Conservation (phyloP, 768 basidiomycete species). For the Fomitopsis serialis region DNA sequence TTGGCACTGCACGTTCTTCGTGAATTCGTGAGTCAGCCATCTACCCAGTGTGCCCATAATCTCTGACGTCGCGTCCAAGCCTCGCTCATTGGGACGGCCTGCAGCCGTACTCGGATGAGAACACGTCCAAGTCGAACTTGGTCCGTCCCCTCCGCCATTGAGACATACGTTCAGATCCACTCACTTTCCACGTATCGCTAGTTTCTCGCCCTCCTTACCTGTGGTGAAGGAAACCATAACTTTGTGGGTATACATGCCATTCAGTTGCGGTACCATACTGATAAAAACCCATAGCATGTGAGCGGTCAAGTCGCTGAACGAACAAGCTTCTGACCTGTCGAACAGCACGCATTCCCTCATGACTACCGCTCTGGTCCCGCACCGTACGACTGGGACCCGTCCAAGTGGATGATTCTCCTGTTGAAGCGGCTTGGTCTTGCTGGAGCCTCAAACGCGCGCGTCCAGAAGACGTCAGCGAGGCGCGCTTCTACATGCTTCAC, state of each 20-base stretch:
- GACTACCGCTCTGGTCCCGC: conserved; percentile 71
- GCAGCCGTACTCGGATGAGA: conserved; percentile 77
- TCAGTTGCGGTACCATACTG: background rate
- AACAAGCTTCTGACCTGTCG: background rate
- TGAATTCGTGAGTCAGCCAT: conserved; percentile 56
- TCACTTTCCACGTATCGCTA: conserved; percentile 19
- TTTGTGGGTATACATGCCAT: conserved; percentile 42
- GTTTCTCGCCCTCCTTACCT: conserved; percentile 64
- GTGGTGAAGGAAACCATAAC: conserved; percentile 78
- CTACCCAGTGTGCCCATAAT: background rate
- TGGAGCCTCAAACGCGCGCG: conserved; percentile 45
- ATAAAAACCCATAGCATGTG: conserved; percentile 35
- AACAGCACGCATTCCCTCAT: conserved; percentile 70
- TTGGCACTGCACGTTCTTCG: conserved; percentile 69
- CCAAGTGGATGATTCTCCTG: conserved; percentile 67
- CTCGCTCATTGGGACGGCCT: conserved; percentile 80
- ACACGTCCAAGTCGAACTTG: conserved; percentile 70
- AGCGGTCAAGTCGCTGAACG: conserved; percentile 8
- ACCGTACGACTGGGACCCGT: conserved; percentile 67
- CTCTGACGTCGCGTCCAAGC: conserved; percentile 24
- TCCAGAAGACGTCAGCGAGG: conserved; percentile 43
- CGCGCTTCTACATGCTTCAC: conserved; percentile 41
- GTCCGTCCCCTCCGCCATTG: conserved; percentile 32
- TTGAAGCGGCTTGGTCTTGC: conserved; percentile 45
- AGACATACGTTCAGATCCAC: background rate